These are phyloP conservation scores for Tardiomyces blankii DNA, from an alignment of 1,139 yeast genomes.

Conservation along the genomic window DNA sequence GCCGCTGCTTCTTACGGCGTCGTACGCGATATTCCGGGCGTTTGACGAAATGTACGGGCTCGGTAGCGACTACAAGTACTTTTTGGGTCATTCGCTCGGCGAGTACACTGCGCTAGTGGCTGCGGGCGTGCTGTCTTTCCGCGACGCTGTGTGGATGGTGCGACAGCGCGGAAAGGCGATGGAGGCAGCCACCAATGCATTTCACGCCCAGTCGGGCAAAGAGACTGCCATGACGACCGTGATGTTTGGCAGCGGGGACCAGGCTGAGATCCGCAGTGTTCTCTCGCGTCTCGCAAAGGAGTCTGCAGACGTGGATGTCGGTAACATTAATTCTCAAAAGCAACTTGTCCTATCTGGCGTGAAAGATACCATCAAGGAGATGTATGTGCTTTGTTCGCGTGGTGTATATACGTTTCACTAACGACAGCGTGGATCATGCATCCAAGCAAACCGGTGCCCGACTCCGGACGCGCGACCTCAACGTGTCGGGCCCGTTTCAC, in stretches of 20 bases:
- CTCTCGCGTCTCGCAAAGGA: neutral
- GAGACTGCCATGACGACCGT: neutral
- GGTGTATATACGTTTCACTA: neutral
- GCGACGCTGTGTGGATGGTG: conserved; percentile 38
- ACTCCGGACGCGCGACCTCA: conserved; percentile 24
- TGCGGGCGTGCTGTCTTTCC: conserved; percentile 32
- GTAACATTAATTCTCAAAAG: conserved; percentile 33
- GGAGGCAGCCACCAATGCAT: conserved; percentile 24
- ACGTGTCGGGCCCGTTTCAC: conserved; percentile 49
- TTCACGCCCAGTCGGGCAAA: neutral
- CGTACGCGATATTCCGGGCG: conserved; percentile 30
- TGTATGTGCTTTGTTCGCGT: conserved; percentile 2
- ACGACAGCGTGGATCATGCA: neutral
- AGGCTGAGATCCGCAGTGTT: neutral
- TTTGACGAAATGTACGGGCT: conserved; percentile 18
- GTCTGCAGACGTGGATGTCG: conserved; percentile 21
- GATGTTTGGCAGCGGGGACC: neutral
- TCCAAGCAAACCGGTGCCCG: conserved; percentile 2
- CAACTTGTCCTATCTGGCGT: conserved; percentile 40
- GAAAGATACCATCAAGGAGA: conserved; percentile 14
- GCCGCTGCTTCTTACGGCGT: conserved; percentile 46
- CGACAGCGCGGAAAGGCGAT: conserved; percentile 41
- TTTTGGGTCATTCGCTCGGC: conserved; percentile 54
- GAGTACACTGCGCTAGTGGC: conserved; percentile 45
- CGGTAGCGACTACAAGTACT: conserved; percentile 14